Percentiles rank a stretch among this genome's conserved stretches.
These are phyloP conservation scores for Beverwykella pulmonaria DNA, from an alignment of 495 filamentous ascomycete species.

Conservation along the genomic window DNA sequence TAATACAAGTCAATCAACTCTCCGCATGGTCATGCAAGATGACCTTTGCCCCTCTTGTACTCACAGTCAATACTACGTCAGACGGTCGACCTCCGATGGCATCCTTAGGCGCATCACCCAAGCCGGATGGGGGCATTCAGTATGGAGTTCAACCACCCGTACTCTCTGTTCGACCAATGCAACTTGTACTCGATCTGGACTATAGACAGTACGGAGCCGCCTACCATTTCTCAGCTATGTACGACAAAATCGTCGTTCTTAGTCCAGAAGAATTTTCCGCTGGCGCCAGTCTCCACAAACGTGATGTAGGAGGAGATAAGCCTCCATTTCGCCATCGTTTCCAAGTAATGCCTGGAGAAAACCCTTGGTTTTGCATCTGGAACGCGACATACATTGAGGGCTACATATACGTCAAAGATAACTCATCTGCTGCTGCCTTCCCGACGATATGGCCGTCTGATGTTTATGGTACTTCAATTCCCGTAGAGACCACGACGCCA, in stretches of 20 bases:
- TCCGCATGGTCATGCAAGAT: slow-evolving; percentile 71
- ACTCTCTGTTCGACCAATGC: slow-evolving; percentile 55
- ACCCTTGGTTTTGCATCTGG: slow-evolving; percentile 88
- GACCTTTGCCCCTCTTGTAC: slow-evolving; percentile 26
- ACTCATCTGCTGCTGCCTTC: slow-evolving; percentile 33
- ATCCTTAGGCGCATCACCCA: slow-evolving; percentile 35
- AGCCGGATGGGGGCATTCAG: slow-evolving; percentile 44
- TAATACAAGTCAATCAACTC: slow-evolving; percentile 60
- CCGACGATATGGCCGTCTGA: slow-evolving; percentile 12
- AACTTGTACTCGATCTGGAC: slow-evolving; percentile 68
- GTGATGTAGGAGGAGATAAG: slow-evolving; percentile 5
- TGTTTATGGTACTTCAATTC: slow-evolving; percentile 1
- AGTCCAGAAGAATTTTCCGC: slow-evolving; percentile 55
- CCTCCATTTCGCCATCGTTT: slow-evolving; percentile 32
- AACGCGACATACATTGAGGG: slow-evolving; percentile 78
- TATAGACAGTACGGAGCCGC: slow-evolving; percentile 67
- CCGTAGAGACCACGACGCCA: not conserved
- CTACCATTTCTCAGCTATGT: slow-evolving; percentile 68
- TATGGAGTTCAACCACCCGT: slow-evolving; percentile 70
- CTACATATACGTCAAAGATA: slow-evolving; percentile 69
- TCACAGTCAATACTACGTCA: slow-evolving; percentile 48
- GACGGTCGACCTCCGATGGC: slow-evolving; percentile 28
- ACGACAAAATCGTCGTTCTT: slow-evolving; percentile 83
- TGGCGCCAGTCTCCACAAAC: slow-evolving; percentile 13
- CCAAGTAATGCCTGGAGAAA: slow-evolving; percentile 61